Percentiles rank a stretch among this genome's conserved stretches.
Conservation (phyloP, 768 basidiomycete genomes). For the Lepiota subincarnata region DNA sequence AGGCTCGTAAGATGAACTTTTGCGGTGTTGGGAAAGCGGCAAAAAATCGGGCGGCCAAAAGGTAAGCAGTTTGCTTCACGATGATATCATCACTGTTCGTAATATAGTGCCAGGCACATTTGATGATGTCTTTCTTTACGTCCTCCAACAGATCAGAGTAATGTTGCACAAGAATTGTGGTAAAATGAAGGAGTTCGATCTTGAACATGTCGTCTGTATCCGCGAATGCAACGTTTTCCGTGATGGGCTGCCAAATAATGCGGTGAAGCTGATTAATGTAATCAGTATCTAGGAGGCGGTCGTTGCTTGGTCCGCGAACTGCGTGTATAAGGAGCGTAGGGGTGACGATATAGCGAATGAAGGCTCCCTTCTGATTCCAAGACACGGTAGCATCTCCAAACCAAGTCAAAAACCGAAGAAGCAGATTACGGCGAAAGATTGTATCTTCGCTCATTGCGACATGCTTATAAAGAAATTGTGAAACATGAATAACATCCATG, state of each 20-base stretch:
- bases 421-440: conserved; percentile 73
- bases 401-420: conserved; percentile 83
- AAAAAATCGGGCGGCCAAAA: conserved; percentile 90
- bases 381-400: conserved; percentile 63
- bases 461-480: conserved; percentile 83
- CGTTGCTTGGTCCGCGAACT: conserved; percentile 43
- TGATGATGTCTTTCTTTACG: conserved; percentile 88
- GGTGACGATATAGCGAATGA: conserved; percentile 80
- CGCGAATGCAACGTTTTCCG: conserved; percentile 45
- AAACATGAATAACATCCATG: conserved; percentile 73
- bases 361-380: conserved; percentile 74
- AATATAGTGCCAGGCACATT: conserved; percentile 88
- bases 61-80: conserved; percentile 89
- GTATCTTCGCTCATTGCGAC: conserved; percentile 71
- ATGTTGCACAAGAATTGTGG: conserved; percentile 82
- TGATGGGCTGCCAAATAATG: conserved; percentile 79
- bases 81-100: conserved; percentile 75
- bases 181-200: conserved; percentile 87
- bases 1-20: conserved; percentile 88
- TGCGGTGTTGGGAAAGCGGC: conserved; percentile 82
- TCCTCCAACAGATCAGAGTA: conserved; percentile 79
- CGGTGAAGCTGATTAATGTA: conserved; percentile 68
- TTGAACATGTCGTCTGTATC: conserved; percentile 80
- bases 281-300: conserved; percentile 65
- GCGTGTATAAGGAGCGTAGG: conserved; percentile 83